Base-by-base conservation (phyloP, 352 stramenopile genomes). In the Globisporangium iwayamae region DNA sequence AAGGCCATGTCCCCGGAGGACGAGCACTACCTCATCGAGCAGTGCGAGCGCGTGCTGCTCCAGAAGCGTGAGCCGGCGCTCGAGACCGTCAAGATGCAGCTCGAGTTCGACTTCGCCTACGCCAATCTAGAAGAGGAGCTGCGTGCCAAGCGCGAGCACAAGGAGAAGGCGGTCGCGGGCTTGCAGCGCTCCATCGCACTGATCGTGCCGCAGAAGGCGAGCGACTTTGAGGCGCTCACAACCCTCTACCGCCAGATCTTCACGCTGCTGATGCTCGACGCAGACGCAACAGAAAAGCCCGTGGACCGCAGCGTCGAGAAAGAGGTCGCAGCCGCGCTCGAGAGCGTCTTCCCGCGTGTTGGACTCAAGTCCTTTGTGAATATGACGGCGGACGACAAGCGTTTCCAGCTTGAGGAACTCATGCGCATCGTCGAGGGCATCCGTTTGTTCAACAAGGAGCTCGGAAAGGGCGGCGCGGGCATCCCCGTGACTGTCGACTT, bases 51-150 rank as follows among this genome's bases (percentile, higher is more conserved):
- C 30, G 76, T 83, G 46, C 72, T 97, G 16, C 60, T 93, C 0
- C 82, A 92, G 52, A 61, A 78, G 45, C 87, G 96, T 16, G 87
- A 89, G 38, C 92, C 92, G 25, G 72, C 84, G 18, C 75, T 98
- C 57, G 86, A 96, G 73, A 94, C 89, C n/a, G 85, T 98, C 63
- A 97, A 97, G 69, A 98, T 98, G 91, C 94, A 98, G 74, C 91
- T 98, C 47, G 90, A 90, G 55, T 98, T 98, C 63, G 94, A 98
- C 69, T 90, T 84, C 30, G 90, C 82, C 46, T 98, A 97, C 71
- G 85, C 95, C 5, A 90, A 92, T 38, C 67, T 90, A 0, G 84
- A 93, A 51, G 83, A 96, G 46, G 73, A 82, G 38, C 56, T 98
- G 41, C 75, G 85, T 4, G 67, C 73, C 39, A 78, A 81, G 22